phyloP scores from a whole-genome alignment of 2,329 filamentous ascomycete species.

The Clonostachys byssicola region DNA sequence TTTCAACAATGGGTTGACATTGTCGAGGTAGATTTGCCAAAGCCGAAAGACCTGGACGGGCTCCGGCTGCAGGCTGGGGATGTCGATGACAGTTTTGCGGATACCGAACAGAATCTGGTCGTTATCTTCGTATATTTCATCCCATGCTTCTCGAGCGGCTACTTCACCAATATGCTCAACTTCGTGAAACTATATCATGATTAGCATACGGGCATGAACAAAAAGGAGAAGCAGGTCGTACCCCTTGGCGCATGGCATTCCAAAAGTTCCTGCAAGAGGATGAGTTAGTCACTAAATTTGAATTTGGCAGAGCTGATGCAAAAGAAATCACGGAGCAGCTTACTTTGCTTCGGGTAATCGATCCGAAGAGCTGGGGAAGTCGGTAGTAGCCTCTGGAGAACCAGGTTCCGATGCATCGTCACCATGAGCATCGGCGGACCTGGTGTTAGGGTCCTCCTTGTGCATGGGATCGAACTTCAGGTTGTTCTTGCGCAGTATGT shows the following conservation, averaged over 20 bases:
- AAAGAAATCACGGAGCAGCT: no score
- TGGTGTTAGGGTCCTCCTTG: conserved; percentile 1
- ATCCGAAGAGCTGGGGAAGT: no score
- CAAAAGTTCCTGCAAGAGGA: background rate
- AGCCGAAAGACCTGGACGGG: conserved; percentile 64
- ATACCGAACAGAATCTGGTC: conserved; percentile 46
- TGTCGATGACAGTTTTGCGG: conserved; percentile 28
- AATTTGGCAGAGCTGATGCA: no score
- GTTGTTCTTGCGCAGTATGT: conserved; percentile 47
- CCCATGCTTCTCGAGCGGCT: conserved; percentile 41
- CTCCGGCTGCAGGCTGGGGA: conserved; percentile 53
- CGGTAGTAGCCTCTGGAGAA: no score
- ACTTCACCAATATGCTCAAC: conserved; percentile 55
- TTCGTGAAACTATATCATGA: conserved; percentile 39
- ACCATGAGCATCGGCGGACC: no score
- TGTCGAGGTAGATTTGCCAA: conserved; percentile 72
- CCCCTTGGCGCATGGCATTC: background rate
- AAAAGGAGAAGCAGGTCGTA: background rate
- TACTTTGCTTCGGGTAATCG: no score
- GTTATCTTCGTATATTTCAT: conserved; percentile 44
- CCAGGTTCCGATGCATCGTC: no score
- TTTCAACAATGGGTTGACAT: conserved; percentile 72
- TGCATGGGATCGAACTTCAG: conserved; percentile 47
- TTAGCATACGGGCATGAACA: no score
- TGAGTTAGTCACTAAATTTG: no score